Percentiles rank a stretch among this genome's conserved stretches.
Conservation (phyloP, 352 stramenopile species). For the Pythium biforme region DNA sequence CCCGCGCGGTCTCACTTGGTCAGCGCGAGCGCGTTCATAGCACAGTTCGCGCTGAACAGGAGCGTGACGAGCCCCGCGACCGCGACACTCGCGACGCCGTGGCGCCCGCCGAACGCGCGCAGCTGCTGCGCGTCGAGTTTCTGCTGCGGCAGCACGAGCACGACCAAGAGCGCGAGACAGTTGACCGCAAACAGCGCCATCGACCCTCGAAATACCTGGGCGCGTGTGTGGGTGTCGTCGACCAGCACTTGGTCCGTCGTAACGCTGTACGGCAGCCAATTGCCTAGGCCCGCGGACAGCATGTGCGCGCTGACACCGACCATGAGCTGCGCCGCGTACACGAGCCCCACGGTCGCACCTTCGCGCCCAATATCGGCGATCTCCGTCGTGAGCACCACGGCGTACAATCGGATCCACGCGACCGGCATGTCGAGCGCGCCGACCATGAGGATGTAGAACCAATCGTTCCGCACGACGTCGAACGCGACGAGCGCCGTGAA, state of each 20-base stretch:
- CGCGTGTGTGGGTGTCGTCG: constrained; percentile 9
- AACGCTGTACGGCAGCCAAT: constrained; percentile 22
- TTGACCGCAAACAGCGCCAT: constrained; percentile 24
- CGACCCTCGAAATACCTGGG: constrained; percentile 9
- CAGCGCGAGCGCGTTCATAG: constrained; percentile 21
- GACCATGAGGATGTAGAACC: constrained; percentile 41
- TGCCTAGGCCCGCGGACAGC: constrained; percentile 32
- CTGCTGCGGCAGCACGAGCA: constrained; percentile 22
- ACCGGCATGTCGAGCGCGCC: constrained; percentile 13
- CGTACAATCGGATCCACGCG: constrained; percentile 9
- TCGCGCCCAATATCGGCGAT: constrained; percentile 25
- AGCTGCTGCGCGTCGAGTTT: constrained; percentile 38
- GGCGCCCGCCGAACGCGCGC: constrained; percentile 46
- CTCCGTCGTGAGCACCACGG: constrained; percentile 25
- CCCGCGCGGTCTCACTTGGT: background rate
- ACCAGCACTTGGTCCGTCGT: background rate
- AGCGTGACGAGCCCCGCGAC: constrained; percentile 27
- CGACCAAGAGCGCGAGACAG: constrained; percentile 6
- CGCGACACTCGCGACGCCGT: constrained; percentile 26
- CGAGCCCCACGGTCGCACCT: constrained; percentile 23
- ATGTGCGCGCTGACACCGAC: constrained; percentile 25
- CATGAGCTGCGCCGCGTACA: constrained; percentile 14
- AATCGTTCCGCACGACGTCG: constrained; percentile 22
- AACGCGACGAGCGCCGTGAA: constrained; percentile 35
- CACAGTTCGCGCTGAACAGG: constrained; percentile 40